Conservation (phyloP, 495 filamentous ascomycete genomes). For the Penicillium steckii region DNA sequence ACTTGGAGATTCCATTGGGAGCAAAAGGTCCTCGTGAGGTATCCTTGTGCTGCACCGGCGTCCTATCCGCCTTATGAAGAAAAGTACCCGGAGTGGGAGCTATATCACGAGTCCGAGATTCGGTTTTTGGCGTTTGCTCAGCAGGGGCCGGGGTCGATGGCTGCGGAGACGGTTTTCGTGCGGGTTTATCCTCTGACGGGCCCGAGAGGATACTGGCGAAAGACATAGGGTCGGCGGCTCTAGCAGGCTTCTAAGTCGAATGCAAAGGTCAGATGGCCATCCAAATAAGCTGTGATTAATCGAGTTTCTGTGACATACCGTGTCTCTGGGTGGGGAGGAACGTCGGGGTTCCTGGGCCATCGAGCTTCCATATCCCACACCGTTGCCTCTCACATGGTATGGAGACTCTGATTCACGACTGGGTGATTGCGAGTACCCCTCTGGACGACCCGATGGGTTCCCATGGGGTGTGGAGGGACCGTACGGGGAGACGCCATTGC, state of each 20-base stretch:
- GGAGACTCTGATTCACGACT: conserved; percentile 40
- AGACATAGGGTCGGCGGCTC: conserved; percentile 82
- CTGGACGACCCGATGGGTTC: conserved; percentile 43
- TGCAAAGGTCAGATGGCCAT: not conserved
- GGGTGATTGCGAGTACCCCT: conserved; percentile 45
- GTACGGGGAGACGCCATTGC: conserved; percentile 43
- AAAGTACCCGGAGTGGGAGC: conserved; percentile 24
- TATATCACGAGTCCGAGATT: conserved; percentile 21
- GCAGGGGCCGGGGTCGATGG: conserved; percentile 23
- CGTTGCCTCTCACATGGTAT: conserved; percentile 34
- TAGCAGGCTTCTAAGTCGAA: conserved; percentile 54
- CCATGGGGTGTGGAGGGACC: conserved; percentile 42
- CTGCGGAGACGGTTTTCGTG: conserved; percentile 39
- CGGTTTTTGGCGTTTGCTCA: conserved; percentile 16
- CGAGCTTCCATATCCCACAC: conserved; percentile 27
- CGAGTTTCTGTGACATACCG: conserved; percentile 24
- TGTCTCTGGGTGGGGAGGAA: conserved; percentile 40
- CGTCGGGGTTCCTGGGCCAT: conserved; percentile 32
- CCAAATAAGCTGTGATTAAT: not conserved
- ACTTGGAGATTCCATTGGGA: conserved; percentile 18
- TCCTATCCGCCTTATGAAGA: conserved; percentile 31
- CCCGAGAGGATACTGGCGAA: conserved; percentile 86
- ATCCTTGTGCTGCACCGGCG: conserved; percentile 19
- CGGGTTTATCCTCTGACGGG: conserved; percentile 59
- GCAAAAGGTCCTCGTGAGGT: conserved; percentile 6